Percentiles rank a stretch among this genome's conserved stretches.
Conservation (phyloP, 331 rosid genomes). For the Malus hybrid region DNA sequence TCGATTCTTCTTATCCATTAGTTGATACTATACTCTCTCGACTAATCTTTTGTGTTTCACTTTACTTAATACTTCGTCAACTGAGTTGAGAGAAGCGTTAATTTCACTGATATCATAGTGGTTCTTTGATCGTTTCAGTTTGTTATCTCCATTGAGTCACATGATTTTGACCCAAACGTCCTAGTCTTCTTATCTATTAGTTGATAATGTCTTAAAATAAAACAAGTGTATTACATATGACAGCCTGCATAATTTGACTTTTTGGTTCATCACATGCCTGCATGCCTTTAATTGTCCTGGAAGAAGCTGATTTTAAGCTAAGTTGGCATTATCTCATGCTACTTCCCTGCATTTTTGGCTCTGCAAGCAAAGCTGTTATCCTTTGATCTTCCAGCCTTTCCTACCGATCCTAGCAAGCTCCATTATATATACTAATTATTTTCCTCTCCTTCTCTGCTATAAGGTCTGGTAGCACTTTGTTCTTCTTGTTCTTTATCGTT, state of each 20-base stretch:
- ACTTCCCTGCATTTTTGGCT: neutral
- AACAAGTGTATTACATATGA: neutral
- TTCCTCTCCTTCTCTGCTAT: neutral
- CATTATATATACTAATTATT: neutral
- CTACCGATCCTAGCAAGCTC: slow-evolving; percentile 3
- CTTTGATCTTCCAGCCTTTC: slow-evolving; percentile 10
- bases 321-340: neutral
- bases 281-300: slow-evolving; percentile 14
- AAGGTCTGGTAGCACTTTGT: neutral
- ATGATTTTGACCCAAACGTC: neutral
- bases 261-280: neutral
- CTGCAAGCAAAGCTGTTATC: slow-evolving; percentile 17
- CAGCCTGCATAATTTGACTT: neutral
- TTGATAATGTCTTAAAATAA: neutral
- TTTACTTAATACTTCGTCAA: no score
- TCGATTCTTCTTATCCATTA: neutral
- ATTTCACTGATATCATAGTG: no score
- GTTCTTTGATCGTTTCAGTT: no score
- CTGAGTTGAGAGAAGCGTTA: no score
- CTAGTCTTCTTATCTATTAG: neutral
- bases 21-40: neutral
- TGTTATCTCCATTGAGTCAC: neutral
- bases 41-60: no score
- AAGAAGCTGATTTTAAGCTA: slow-evolving; percentile 5
- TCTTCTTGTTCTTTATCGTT: neutral